Evolutionary conservation across 2,329 filamentous ascomycete genomes (phyloP), one percentile per base, ranked within the genome.

Genomic region (Rutstroemia sydowiana): DNA sequence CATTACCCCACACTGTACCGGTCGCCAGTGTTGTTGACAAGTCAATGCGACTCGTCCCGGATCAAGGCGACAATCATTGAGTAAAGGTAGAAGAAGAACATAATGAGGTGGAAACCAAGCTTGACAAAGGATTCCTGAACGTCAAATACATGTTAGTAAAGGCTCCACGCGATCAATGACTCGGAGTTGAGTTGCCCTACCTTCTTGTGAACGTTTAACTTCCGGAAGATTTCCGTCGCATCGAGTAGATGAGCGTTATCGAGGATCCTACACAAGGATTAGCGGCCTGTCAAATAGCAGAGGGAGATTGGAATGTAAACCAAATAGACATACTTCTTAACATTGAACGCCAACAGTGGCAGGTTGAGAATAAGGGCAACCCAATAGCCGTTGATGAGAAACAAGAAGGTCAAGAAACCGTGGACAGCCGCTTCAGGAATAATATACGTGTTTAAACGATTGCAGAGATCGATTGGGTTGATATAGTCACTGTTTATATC

Each of bases 381-480:
- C 95, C 95, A 98, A 78, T 98, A 98, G 63, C 93, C 93, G 70
- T 98, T 98, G 76, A 98, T 89, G 57, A 98, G 77, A 77, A 98
- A 98, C 59, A 98, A 74, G 70, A 95, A 84, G 48, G 93, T 97
- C 67, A 98, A 55, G 78, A 97, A 93, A 60, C 86, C 92, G 71
- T 98, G 95, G 59, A 98, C 92, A 61, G 89, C 92, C 65, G 93
- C 93, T 80, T 98, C 95, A 68, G 93, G 93, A 67, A 98, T 85
- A 70, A 98, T 98, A 77, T 98, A 98, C 70, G 92, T 95, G 81
- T 98, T 98, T 63, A 98, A 86, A 66, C 93, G 91, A 84, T 98
- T 98, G 87, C 93, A 98, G 61, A 98, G 91, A 66, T 98, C 93
- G 76, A 98, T 98, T 42, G 93, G 93, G 78, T 98, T 98, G 76